Base-by-base conservation (phyloP, 208 protist species). In the Borovskyia barvae region DNA sequence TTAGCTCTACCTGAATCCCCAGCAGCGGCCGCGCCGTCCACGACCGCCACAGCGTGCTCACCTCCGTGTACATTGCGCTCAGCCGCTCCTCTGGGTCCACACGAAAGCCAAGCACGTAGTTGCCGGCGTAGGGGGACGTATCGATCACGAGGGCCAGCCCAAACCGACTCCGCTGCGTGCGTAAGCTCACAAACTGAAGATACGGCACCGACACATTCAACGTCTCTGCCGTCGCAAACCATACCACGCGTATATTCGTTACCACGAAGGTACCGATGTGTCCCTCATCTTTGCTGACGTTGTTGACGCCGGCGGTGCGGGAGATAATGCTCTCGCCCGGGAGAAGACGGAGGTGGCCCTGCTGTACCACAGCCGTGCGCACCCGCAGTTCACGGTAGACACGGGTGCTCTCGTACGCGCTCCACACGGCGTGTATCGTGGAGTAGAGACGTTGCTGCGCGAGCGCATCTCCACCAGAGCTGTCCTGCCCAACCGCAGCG, bases 141-240 rank as follows among this genome's bases (percentile, higher is more conserved):
- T 95, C 81, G 9, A 97, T 46, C 1, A 97, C 83, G 15, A 98
- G 72, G 7, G 89, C 81, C 19, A 53, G 60, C 2, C 93, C 93
- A 55, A 92, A 94, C 35, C 83, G 89, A 14, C 90, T 94, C 22
- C 86, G 67, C 57, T 92, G 82, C 12, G 89, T 58, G 32, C 67
- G 67, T 14, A 97, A 30, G 24, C 67, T 70, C 20, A 72, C 85
- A 19, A 98, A 76, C 66, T 98, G 95, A 17, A 98, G 43, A 55
- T 98, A 98, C 17, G 97, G 97, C 41, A 99, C 94, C 24, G 84
- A 96, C 20, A 98, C 92, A 75, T 99, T 99, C 58, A 98, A 97
- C 72, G 90, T 86, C 39, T 93, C 83, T 2, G 77, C 59, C 30
- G 84, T 76, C 0, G 91, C 87, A 55, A 91, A 93, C 97, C 97